Conservation (phyloP, 257 asterid species). For the Anisodus tanguticus region DNA sequence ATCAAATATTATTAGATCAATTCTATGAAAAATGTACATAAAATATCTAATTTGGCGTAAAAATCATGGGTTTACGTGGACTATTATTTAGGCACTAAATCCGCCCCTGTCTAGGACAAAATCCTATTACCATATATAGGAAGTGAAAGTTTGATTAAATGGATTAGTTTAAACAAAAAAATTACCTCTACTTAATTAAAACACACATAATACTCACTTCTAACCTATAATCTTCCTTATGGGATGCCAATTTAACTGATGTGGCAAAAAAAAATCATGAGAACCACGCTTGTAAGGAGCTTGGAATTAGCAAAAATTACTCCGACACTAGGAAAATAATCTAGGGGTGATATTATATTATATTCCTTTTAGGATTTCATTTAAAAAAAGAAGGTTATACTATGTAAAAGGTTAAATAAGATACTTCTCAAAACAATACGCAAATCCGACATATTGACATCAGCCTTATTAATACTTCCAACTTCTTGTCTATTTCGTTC, state of each 20-base stretch:
- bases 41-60: too few species aligned
- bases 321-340: neutral
- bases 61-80: too few species aligned
- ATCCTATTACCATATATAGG: too few species aligned
- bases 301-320: neutral
- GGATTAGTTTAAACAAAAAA: neutral
- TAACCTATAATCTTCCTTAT: neutral
- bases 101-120: too few species aligned
- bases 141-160: neutral
- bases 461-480: neutral
- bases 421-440: neutral
- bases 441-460: neutral
- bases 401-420: neutral
- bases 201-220: neutral
- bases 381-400: too few species aligned
- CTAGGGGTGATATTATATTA: too few species aligned
- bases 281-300: too few species aligned
- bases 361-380: too few species aligned
- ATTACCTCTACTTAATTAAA: neutral
- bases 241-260: neutral
- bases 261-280: neutral
- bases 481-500: neutral
- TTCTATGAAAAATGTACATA: too few species aligned
- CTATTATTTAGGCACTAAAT: too few species aligned
- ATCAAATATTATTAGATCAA: too few species aligned